Percentiles rank a stretch among this genome's conserved stretches.
These are phyloP conservation scores for Ceriops tagal DNA, from an alignment of 345 rosid species.

Conservation along the genomic window DNA sequence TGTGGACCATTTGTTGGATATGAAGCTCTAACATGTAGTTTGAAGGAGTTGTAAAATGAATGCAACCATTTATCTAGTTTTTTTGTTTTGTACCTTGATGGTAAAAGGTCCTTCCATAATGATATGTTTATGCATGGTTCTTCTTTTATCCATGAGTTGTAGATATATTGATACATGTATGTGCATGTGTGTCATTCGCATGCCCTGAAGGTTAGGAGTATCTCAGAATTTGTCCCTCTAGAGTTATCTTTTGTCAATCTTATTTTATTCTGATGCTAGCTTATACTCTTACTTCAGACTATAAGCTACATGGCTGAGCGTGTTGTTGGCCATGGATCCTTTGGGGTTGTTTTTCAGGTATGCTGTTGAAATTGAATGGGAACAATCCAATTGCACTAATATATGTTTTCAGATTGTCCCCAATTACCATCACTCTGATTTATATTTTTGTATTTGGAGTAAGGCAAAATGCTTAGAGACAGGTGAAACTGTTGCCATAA, in stretches of 20 bases:
- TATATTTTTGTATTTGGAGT: constrained; percentile 4
- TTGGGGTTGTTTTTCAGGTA: constrained; percentile 98
- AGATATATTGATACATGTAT: too few species aligned
- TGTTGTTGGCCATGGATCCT: constrained; percentile 94
- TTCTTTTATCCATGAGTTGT: background rate
- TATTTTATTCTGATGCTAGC: constrained; percentile 1
- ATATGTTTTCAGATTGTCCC: background rate
- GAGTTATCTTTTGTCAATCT: background rate
- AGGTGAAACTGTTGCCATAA: constrained; percentile 94
- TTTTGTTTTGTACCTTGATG: background rate
- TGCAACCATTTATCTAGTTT: background rate
- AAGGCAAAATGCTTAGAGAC: constrained; percentile 97
- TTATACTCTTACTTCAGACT: constrained; percentile 46
- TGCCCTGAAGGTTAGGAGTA: too few species aligned
- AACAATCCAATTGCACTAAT: background rate
- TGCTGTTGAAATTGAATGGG: background rate
- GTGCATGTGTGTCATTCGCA: too few species aligned
- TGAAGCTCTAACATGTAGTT: background rate
- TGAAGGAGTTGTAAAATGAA: background rate
- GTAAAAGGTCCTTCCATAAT: too few species aligned
- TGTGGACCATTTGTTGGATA: background rate
- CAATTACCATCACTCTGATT: background rate
- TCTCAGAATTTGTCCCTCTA: background rate
- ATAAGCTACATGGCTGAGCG: constrained; percentile 99
- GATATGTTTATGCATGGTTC: background rate